Base-by-base conservation (phyloP, 2,329 filamentous ascomycete genomes). In the Exophiala sideris region DNA sequence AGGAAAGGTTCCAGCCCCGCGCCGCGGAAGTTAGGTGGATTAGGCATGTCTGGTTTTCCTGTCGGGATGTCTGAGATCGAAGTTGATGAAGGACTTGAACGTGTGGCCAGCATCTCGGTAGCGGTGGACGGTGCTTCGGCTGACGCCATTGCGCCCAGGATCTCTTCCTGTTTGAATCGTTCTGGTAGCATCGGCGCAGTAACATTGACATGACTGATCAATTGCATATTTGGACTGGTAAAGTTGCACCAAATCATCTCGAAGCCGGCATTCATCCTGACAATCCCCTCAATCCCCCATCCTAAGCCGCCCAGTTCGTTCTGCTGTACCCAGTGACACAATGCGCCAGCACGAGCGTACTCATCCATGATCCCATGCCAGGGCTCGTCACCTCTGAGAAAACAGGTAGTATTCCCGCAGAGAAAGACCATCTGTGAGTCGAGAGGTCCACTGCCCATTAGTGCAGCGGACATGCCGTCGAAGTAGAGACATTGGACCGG, bases 211-310 rank as follows among this genome's bases (percentile, higher is more conserved):
- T 72, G 71, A 40, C 69, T 73, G 18, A 78, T 64, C 45, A 79
- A 58, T 48, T 70, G 65, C 48, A 78, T 59, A 14, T 71, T 75
- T 8, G 71, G 70, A 50, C 73, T 75, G 20, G 68, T 64, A 48
- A 79, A 79, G 53, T 79, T 70, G 58, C 77, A 79, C 76, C 76
- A 78, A n/a, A 79, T 77, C 62, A 78, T 65, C 65, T 79, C 76
- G 54, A 79, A 79, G 3, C 75, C 76, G 10, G 76, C 73, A 60
- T 79, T 78, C 76, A 79, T 79, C 52, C 76, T 69, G 39, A 79
- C 72, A 34, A 79, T 66, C 1, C 74, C 77, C 60, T 81, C 77
- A 32, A 75, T 73, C 35, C 75, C 76, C 76, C 74, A 79, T 4
- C 73, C 76, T 7, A 58, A 56, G 1, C 75, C 76, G 5, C 77